Base-by-base conservation (phyloP, 2,329 filamentous ascomycete species). In the Talaromyces sp. region DNA sequence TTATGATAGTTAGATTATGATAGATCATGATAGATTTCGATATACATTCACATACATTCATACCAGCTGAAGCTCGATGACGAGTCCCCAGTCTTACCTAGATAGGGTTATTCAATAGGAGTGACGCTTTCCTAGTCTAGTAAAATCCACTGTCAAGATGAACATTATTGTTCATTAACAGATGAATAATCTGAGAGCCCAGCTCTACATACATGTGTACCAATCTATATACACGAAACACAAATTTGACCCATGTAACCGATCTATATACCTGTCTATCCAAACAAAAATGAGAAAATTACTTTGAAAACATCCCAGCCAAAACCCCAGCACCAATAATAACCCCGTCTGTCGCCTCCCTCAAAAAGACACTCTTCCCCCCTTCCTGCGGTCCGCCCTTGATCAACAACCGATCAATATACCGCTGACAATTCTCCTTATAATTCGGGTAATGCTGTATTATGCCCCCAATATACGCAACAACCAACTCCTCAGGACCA, bases 391-490 rank as follows among this genome's bases (percentile, higher is more conserved):
- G 69, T 13, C 70, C 68, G 50, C 67, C 67, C 57, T 65, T 65
- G 59, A 71, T 70, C 10, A 78, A 68, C 33, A 80, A 66, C 3
- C 69, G 67, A 58, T 89, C 82, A 58, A 90, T 77, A 69, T 87
- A 87, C 5, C 71, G 64, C 69, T 89, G 86, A 63, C 85, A 89
- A 59, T 87, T 85, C 46, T 75, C 71, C 31, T 88, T 74, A 70
- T 88, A 89, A 65, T 87, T 79, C 51, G 88, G 87, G 67, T 89
- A 89, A 65, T 88, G 84, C 9, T 84, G 81, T 57, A 91, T 90
- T 67, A 88, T 89, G 8, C 87, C 86, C 21, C 88, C 88, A 0
- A 88, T 89, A 67, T 89, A 91, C 1, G 88, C 88, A 22, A 91
- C 86, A 1, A 60, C 58, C 31, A 60, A 36, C 31, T 60, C 58